Evolutionary conservation across 2,329 filamentous ascomycete species (phyloP), one percentile per base, ranked within the genome.

Genomic region (Fusarium heterosporum): DNA sequence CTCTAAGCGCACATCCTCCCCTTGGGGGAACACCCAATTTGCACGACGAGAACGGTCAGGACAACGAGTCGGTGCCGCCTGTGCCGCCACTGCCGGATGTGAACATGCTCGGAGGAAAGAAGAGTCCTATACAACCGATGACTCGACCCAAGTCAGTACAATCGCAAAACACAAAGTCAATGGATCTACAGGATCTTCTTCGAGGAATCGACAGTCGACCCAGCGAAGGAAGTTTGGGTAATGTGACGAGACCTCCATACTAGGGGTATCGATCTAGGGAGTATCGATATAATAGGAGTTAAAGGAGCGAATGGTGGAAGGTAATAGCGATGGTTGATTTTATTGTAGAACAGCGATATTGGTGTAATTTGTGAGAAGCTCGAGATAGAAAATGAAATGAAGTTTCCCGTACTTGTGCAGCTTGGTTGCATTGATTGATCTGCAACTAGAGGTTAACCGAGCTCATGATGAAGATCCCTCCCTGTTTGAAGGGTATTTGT

Each of bases 51-150:
- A 75, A 77, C 12, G 73, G 72, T 4, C 74, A 72, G 14, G 75
- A 75, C 7, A 75, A 72, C 6, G 78, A 81, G 9, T 71, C 73
- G 0, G 84, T 87, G 9, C 86, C 86, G 5, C 86, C 86, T 0
- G 85, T 88, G 13, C 86, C 86, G 8, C 85, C 85, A 2, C 74
- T 88, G 64, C 86, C 85, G 14, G 77, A 76, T 52, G 67, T 79
- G 17, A 75, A 66, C 19, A 64, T 76, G 10, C 56, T 76, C 40
- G 72, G 77, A 17, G 70, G 72, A 51, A 76, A 73, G 66, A 72
- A 72, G 47, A 73, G 67, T 49, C 64, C 72, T 19, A 47, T 75
- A 62, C 61, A 74, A 51, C 58, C 69, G 79, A 83, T 19, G 78
- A 66, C 74, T 19, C 65, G 75, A n/a, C 74, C 75, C 13, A 73